phyloP scores from a whole-genome alignment of 1,284 basidiomycete genomes.

The Boletus semigastroideus region DNA sequence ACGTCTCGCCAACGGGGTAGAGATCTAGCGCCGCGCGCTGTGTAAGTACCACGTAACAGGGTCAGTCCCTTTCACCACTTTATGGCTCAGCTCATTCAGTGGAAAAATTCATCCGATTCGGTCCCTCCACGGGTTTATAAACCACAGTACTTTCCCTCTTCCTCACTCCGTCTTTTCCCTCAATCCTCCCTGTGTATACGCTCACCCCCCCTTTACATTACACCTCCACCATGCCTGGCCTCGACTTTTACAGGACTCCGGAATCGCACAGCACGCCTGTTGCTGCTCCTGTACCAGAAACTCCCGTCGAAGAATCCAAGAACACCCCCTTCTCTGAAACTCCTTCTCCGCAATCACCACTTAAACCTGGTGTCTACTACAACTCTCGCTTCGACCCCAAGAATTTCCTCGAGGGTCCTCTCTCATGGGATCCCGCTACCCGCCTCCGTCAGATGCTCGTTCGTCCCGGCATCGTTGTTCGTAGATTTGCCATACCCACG shows the following conservation, averaged over 20 bases:
- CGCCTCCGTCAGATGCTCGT: slow-evolving; percentile 75
- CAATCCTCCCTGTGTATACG: slow-evolving; percentile 29
- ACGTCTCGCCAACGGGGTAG: slow-evolving; percentile 9
- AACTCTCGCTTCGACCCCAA: slow-evolving; percentile 58
- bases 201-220: slow-evolving; percentile 6
- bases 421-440: slow-evolving; percentile 67
- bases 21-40: slow-evolving; percentile 6
- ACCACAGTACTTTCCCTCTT: not conserved
- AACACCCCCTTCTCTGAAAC: not conserved
- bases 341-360: slow-evolving; percentile 16
- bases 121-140: slow-evolving; percentile 22
- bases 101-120: slow-evolving; percentile 15
- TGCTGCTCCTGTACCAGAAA: slow-evolving; percentile 7
- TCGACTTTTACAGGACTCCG: slow-evolving; percentile 39
- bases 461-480: slow-evolving; percentile 72
- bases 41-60: slow-evolving; percentile 25
- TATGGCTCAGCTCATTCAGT: slow-evolving; percentile 7
- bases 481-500: slow-evolving; percentile 19
- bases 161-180: slow-evolving; percentile 1
- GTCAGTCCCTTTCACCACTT: slow-evolving; percentile 23
- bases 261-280: slow-evolving; percentile 15
- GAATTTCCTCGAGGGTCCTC: slow-evolving; percentile 66
- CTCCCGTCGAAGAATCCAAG: slow-evolving; percentile 7
- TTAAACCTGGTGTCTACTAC: slow-evolving; percentile 23
- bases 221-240: slow-evolving; percentile 41